A percentile compares a stretch with the other conserved stretches of the same genome.
Conservation (phyloP, 2,329 filamentous ascomycete genomes). For the Trichoderma lentiforme region DNA sequence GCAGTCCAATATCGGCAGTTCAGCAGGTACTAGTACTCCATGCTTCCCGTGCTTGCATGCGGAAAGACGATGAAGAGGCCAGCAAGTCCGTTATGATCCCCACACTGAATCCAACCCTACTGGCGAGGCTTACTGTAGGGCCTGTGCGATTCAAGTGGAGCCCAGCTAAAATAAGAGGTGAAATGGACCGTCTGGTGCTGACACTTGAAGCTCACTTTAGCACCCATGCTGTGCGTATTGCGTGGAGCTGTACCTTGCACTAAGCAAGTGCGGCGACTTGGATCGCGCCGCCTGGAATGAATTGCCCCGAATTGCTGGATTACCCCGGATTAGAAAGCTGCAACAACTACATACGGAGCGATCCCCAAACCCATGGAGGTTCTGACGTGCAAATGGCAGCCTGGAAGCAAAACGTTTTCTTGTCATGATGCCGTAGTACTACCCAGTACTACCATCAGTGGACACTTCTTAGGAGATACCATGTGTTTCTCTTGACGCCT, state of each 20-base stretch:
- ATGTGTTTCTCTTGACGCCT: not conserved
- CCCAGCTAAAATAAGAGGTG: not conserved
- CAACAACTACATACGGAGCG: not conserved
- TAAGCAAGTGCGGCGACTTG: not conserved
- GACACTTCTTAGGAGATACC: not conserved
- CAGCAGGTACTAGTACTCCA: slow-evolving; percentile 3
- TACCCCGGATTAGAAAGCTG: not conserved
- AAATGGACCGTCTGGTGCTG: not conserved
- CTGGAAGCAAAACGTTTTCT: not conserved
- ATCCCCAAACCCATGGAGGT: not conserved
- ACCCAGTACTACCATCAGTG: not conserved
- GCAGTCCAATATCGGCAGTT: not conserved
- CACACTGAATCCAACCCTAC: slow-evolving; percentile 4
- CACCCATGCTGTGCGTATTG: not conserved
- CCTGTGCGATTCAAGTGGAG: not conserved
- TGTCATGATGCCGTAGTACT: not conserved
- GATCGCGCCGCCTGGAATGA: not conserved
- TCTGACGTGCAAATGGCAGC: not conserved
- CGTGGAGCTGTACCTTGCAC: not conserved
- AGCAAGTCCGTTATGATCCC: slow-evolving; percentile 1
- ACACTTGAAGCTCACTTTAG: not conserved
- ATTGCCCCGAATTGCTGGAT: not conserved
- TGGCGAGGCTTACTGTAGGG: not conserved
- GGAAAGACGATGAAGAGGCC: slow-evolving; percentile 4
- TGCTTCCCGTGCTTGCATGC: slow-evolving; percentile 3